Base-by-base conservation (phyloP, 1,284 basidiomycete genomes). In the Papiliotrema nemorosa region DNA sequence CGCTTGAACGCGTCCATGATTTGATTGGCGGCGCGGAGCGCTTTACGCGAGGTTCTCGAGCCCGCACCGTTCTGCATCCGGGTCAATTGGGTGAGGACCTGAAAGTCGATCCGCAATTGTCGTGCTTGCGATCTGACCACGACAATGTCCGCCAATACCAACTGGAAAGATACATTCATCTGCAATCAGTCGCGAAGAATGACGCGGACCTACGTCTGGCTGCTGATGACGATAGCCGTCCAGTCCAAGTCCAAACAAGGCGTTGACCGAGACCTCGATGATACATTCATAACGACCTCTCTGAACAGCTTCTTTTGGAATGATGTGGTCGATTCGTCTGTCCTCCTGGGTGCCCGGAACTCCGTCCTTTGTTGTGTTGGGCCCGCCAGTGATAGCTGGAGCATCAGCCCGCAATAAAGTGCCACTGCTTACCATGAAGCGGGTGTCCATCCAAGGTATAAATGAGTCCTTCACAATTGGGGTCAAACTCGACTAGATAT, bases 51-150 rank as follows among this genome's bases (percentile, higher is more conserved):
- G 18, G 77, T 0, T 83, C 78, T 0, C 84, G 85, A 62, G 49
- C 52, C 18, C n/a, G 29, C n/a, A 14, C 38, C 25, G 24, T 44
- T 25, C 4, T 50, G 73, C 0, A 79, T 80, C 34, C 85, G 82
- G 6, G 84, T 79, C 37, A 94, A 77, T 68, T 89, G 82, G 26
- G 79, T 77, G 26, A 96, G 78, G 0, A 85, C 82, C 38, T 79
- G 77, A 66, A 90, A 93, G 66, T 93, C 90, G 83, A 84, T 88
- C 49, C 89, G 76, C 2, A 90, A 79, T 18, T 78, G 55, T 88
- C 89, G 91, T 12, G 85, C 85, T 34, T 87, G 82, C 72, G 85
- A 81, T 66, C 91, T 87, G 3, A 89, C 90, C 2, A 91, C 88
- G 16, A 93, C 89, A 25, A 97, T 78, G 66, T 93, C 91, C 1